Evolutionary conservation across 2,329 filamentous ascomycete genomes (phyloP), one percentile per base, ranked within the genome.

Genomic region (Paracoccidioides lutzii): DNA sequence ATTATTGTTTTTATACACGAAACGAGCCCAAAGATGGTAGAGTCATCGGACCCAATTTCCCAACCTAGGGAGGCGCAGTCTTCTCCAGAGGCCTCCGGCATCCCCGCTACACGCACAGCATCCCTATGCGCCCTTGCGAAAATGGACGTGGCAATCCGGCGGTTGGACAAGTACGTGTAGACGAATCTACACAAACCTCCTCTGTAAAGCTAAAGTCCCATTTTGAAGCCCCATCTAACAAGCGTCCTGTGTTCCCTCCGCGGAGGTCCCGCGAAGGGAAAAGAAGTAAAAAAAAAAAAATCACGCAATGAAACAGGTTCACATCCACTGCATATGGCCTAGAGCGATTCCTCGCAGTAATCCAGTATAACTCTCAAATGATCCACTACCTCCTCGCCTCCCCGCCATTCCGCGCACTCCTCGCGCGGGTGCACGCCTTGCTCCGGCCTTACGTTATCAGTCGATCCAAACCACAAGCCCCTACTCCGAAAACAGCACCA

Each of bases 321-420:
- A 75, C 89, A 62, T 78, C 81, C 60, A 85, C 84, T 8, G 81
- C 85, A 46, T 70, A 78, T 40, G 85, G 86, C 65, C 81, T 85
- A 68, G 87, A 90, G 71, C 79, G 80, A 51, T 75, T 83, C 59
- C 81, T 90, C 63, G 79, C 84, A 59, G 81, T 85, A 61, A 68
- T 84, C 59, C 81, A 83, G 72, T 91, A 90, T 74, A 72, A 77
- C 57, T 77, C 84, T 55, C 82, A 82, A 59, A 77, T 80, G 58
- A 75, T 81, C 42, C 78, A 81, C 54, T 78, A 82, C 59, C 74
- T 87, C 71, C 80, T 65, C 69, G 80, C 62, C 75, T 78, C 40
- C 71, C 77, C 56, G 65, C 77, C 56, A 73, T 78, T 63, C 81
- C 75, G 55, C 76, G 71, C 59, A 42, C 58, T 70, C 50, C 65